Evolutionary conservation across 306 rosid species (phyloP), one percentile per base, ranked within the genome.

Genomic region (Vachellia collinsii): DNA sequence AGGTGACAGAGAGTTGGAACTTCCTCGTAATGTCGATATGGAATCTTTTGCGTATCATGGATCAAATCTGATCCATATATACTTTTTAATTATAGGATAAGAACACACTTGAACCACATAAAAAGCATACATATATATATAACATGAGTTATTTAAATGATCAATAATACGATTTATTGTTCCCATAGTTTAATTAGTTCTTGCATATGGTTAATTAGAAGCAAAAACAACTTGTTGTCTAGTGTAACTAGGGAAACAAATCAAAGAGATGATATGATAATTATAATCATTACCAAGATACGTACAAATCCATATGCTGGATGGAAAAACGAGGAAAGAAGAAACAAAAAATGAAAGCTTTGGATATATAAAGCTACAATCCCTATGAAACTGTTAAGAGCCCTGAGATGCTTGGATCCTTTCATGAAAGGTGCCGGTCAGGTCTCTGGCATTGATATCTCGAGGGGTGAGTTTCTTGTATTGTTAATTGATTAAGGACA

Each of bases 1-100:
- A 62, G 68, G 41, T 25, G 68, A 62, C 68, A 62, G n/a, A 59
- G 65, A 29, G 43, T 64, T 14, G 44, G 36, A 64, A 64, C 20
- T 59, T 79, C 80, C 73, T 77, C 22, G 81, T 62, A 77, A 76
- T 41, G 20, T 82, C 68, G 14, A 59, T 22, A 25, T 79, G 68
- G 62, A 67, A 83, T 79, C 83, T 78, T 29, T 9, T 39, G 0
- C 17, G n/a, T n/a, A 38, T 50, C 43, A 72, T 63, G 79, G 72
- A 69, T 70, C 72, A 39, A 39, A 67, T 39, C 29, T 17, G 34
- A 67, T 67, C 13, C 11, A 16, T 54, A 20, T 9, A 54, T 13
- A 38, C 71, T 3, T 29, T 29, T 29, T 29, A 4, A 25, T 7
- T 54, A 54, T 29, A 13, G 68, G 54, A 42, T 69, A 43, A 61